A percentile compares a stretch with the other conserved stretches of the same genome.
Evolutionary conservation across 2,329 filamentous ascomycete species (phyloP).

Genomic region (Pestalotiopsis sp.): DNA sequence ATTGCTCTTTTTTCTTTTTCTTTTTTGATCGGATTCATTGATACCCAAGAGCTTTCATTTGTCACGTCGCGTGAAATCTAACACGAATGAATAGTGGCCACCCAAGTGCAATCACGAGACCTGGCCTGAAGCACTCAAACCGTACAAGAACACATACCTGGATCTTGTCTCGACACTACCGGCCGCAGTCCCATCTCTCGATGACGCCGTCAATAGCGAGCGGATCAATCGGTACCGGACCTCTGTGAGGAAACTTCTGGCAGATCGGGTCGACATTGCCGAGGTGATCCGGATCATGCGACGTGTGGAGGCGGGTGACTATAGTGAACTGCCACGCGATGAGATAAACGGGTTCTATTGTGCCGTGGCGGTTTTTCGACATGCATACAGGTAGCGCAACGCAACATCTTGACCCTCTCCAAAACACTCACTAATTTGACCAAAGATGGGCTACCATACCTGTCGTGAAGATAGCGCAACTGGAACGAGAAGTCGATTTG

Average conservation of each 20-base stretch:
- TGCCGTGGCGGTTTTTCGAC: conserved; percentile 33
- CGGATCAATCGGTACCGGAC: background rate
- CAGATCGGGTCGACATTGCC: background rate
- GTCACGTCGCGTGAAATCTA: too few relatives aligned
- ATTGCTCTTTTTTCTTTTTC: too few relatives aligned
- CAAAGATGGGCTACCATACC: background rate
- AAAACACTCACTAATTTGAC: too few relatives aligned
- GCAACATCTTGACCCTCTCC: conserved; percentile 28
- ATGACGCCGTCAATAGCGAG: background rate
- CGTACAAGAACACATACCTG: background rate
- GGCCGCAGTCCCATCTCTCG: background rate
- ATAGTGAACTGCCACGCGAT: conserved; percentile 29
- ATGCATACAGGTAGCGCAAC: conserved; percentile 34
- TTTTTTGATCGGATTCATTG: too few relatives aligned
- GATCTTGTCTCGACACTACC: background rate
- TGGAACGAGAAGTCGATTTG: background rate
- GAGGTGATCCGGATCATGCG: background rate
- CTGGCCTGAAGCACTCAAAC: background rate
- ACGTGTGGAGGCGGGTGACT: conserved; percentile 24
- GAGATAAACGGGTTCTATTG: conserved; percentile 37
- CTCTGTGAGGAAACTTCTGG: background rate
- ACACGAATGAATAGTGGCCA: background rate
- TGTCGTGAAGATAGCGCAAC: background rate
- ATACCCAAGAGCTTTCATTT: too few relatives aligned
- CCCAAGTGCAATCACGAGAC: background rate